Base-by-base conservation (phyloP, 2,329 filamentous ascomycete genomes). In the Acarospora socialis region DNA sequence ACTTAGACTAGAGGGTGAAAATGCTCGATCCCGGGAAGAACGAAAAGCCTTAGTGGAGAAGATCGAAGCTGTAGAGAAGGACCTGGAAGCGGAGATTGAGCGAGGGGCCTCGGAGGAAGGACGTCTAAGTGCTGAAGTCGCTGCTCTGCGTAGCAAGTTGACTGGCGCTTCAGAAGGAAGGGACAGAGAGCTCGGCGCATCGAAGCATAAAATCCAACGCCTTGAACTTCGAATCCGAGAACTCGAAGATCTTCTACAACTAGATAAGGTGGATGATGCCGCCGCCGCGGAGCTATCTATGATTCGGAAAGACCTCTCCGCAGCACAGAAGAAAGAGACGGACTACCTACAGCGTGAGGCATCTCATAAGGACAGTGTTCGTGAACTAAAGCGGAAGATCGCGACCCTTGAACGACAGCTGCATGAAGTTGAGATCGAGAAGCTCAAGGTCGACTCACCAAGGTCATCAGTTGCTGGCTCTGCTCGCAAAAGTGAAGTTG, bases 101-200 rank as follows among this genome's bases (percentile, higher is more conserved):
- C 69, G 73, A 49, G 74, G 75, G 3, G 66, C 66, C 3, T 58
- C 61, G n/a, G 76, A 80, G 47, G 76, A 81, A 43, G 66, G 70
- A 37, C 71, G 73, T 8, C 61, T 68, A 3, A 59, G 55, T 47
- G 40, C 61, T 52, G 54, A 66, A 48, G 45, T 66, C 42, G 44
- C 61, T 50, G 43, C 60, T 49, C 34, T 73, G 54, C 52, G 68
- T 46, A 46, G 66, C 16, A 73, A 73, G 38, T 54, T 72, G 20
- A 46, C 48, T 19, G 40, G 47, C 28, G 38, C 48, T 21, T 53
- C 51, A 24, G 57, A 54, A 38, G 55, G 37, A 43, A 55, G 50
- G 48, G 59, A 68, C 36, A 58, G 65, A 30, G 63, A 71, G 38
- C 43, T 65, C n/a, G 41, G 44, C 10, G 46, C 52, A 7, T 64